Percentiles rank a stretch among this genome's conserved stretches.
phyloP scores from a whole-genome alignment of 176 grass and related monocot genomes.

The Carex pumila region DNA sequence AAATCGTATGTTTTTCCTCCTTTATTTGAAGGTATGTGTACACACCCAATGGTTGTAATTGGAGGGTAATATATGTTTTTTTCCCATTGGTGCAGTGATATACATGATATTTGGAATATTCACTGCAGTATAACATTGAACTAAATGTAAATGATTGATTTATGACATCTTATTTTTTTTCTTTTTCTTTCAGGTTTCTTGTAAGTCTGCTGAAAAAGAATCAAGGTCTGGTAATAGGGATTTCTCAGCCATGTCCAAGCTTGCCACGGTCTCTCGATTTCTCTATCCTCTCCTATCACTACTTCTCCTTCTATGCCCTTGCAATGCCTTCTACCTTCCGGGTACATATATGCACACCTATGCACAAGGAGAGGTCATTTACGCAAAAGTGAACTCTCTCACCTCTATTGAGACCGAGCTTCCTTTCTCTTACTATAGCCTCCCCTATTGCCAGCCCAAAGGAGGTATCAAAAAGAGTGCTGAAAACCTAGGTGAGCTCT shows the following conservation, averaged over 20 bases:
- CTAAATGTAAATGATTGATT: not conserved
- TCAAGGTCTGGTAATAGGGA: not conserved
- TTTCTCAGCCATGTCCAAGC: slow-evolving; percentile 41
- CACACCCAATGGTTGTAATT: not conserved
- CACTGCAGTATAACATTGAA: not conserved
- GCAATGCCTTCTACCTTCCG: slow-evolving; percentile 68
- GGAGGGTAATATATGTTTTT: not conserved
- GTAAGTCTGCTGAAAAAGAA: slow-evolving; percentile 5
- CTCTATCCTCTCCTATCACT: slow-evolving; percentile 5
- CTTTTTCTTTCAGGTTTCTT: slow-evolving; percentile 29
- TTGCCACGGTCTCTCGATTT: slow-evolving; percentile 24
- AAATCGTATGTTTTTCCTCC: not conserved
- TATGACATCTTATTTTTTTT: not conserved
- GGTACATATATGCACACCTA: slow-evolving; percentile 88
- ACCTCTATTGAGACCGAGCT: slow-evolving; percentile 86
- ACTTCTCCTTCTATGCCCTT: slow-evolving; percentile 23
- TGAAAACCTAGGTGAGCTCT: slow-evolving; percentile 76
- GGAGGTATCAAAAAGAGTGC: slow-evolving; percentile 75
- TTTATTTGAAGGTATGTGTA: not conserved
- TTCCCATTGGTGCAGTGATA: not conserved
- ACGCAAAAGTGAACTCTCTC: slow-evolving; percentile 76
- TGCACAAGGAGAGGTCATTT: slow-evolving; percentile 34
- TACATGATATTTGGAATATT: not conserved
- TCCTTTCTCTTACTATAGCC: slow-evolving; percentile 77
- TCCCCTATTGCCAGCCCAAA: slow-evolving; percentile 55